Percentiles rank a stretch among this genome's conserved stretches.
Conservation (phyloP, 129 eudicot genomes). For the Ambrosia trifida region DNA sequence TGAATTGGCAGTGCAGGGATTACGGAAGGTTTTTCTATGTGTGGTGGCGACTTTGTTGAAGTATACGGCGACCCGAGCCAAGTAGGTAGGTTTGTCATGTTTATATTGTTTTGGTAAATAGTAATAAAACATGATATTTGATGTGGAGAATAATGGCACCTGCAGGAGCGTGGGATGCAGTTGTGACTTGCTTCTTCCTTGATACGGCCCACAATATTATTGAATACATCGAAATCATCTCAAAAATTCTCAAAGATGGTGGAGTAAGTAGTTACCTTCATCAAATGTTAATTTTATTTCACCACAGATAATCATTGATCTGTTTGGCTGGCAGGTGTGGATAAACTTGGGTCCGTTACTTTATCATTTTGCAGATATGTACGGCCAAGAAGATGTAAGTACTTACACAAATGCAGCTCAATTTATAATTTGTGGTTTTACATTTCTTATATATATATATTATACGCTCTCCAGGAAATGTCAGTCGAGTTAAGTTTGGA, state of each 20-base stretch:
- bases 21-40: conserved; percentile 96
- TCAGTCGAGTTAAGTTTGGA: conserved; percentile 95
- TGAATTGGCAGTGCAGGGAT: conserved; percentile 86
- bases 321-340: conserved; percentile 69
- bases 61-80: conserved; percentile 87
- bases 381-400: conserved; percentile 79
- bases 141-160: conserved; percentile 17
- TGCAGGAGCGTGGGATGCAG: conserved; percentile 96
- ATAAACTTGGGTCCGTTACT: conserved; percentile 96
- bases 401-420: neutral
- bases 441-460: conserved; percentile 9
- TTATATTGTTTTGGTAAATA: neutral
- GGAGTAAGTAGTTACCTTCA: conserved; percentile 60
- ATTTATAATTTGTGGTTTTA: conserved; percentile 8
- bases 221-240: conserved; percentile 86
- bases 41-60: conserved; percentile 98
- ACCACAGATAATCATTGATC: conserved; percentile 11
- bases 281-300: neutral
- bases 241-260: conserved; percentile 86
- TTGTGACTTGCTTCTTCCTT: conserved; percentile 92
- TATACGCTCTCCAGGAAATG: conserved; percentile 58
- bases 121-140: neutral
- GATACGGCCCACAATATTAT: conserved; percentile 95
- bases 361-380: conserved; percentile 93
- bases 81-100: conserved; percentile 56